Evolutionary conservation across 2,329 filamentous ascomycete genomes (phyloP).

Genomic region (Pyricularia pennisetigena): DNA sequence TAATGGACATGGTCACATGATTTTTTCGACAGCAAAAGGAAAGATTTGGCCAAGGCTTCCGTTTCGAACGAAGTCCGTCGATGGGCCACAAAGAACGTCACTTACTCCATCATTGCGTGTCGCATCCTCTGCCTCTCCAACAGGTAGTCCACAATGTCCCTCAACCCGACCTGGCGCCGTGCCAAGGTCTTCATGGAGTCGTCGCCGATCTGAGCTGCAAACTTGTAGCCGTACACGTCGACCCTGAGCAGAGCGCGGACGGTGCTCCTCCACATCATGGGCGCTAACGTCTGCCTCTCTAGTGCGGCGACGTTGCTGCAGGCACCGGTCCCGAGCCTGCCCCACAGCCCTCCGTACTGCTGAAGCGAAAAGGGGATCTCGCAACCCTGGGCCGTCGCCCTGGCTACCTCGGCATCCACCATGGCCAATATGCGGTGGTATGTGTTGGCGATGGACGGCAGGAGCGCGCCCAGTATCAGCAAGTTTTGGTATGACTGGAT

Average conservation of each 20-base stretch:
- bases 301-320: constrained; percentile 23
- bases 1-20: background rate
- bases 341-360: constrained; percentile 40
- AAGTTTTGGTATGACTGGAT: constrained; percentile 46
- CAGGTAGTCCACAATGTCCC: constrained; percentile 42
- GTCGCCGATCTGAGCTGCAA: constrained; percentile 7
- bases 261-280: constrained; percentile 41
- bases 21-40: background rate
- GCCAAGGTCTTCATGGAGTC: background rate
- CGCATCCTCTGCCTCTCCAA: constrained; percentile 37
- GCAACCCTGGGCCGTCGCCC: constrained; percentile 30
- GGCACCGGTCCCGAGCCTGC: constrained; percentile 15
- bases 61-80: background rate
- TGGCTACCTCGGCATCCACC: constrained; percentile 39
- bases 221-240: constrained; percentile 44
- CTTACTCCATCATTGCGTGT: constrained; percentile 38
- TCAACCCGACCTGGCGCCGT: constrained; percentile 35
- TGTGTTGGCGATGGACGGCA: constrained; percentile 47
- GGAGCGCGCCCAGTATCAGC: constrained; percentile 47
- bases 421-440: constrained; percentile 45
- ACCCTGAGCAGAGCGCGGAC: constrained; percentile 43
- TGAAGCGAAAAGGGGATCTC: constrained; percentile 33
- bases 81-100: constrained; percentile 12
- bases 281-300: constrained; percentile 19
- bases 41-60: background rate